A percentile compares a stretch with the other conserved stretches of the same genome.
These are phyloP conservation scores for Diutina neorugosa DNA, from an alignment of 1,139 yeast species.

Conservation along the genomic window DNA sequence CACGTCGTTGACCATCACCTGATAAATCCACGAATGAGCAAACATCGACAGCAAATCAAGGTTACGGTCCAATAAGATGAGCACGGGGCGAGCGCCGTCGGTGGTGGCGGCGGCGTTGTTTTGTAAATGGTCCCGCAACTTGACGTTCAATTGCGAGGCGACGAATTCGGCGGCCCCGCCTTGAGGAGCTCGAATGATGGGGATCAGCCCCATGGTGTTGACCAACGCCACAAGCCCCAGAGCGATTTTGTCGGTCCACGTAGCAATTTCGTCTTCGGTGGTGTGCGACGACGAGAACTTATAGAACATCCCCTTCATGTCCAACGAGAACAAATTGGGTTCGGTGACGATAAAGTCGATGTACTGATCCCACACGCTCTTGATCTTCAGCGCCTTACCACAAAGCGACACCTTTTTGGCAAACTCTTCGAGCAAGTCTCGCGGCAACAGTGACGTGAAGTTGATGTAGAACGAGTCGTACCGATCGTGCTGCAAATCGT, in stretches of 20 bases:
- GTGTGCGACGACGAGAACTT: slow-evolving; percentile 59
- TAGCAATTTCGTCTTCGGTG: slow-evolving; percentile 63
- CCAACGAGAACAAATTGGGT: slow-evolving; percentile 78
- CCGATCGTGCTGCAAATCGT: slow-evolving; percentile 60
- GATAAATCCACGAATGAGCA: slow-evolving; percentile 95
- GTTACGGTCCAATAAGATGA: slow-evolving; percentile 76
- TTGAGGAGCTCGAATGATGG: slow-evolving; percentile 80
- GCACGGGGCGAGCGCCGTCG: slow-evolving; percentile 44
- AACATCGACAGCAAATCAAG: slow-evolving; percentile 89
- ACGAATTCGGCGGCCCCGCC: slow-evolving; percentile 95
- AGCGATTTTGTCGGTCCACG: slow-evolving; percentile 57
- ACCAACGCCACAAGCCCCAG: slow-evolving; percentile 71
- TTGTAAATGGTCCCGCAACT: slow-evolving; percentile 71
- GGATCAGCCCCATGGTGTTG: slow-evolving; percentile 67
- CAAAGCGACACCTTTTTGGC: slow-evolving; percentile 71
- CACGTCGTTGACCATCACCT: slow-evolving; percentile 90
- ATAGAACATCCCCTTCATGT: slow-evolving; percentile 52
- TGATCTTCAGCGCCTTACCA: slow-evolving; percentile 57
- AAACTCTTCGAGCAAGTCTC: slow-evolving; percentile 76
- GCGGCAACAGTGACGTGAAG: slow-evolving; percentile 67
- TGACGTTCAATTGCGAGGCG: slow-evolving; percentile 75
- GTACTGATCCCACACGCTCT: slow-evolving; percentile 90
- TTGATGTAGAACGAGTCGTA: slow-evolving; percentile 76
- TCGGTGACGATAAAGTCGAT: slow-evolving; percentile 87
- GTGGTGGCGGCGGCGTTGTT: slow-evolving; percentile 34